Evolutionary conservation across 2,329 filamentous ascomycete genomes (phyloP).

Genomic region (Dactylonectria estremocensis): DNA sequence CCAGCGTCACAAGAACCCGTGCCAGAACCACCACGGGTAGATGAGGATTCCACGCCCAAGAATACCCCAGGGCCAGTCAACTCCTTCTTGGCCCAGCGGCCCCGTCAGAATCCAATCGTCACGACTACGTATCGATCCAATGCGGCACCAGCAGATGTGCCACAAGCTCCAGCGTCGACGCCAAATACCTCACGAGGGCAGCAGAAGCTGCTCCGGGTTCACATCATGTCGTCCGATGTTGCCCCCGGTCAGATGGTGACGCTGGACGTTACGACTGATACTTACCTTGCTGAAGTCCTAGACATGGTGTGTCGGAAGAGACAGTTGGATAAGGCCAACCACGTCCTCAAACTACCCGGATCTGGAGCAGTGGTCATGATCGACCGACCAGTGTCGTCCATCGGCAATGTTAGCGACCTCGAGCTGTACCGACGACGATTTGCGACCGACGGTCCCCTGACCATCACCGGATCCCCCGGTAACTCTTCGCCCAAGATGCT

Average conservation of each 20-base stretch:
- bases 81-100: conserved; percentile 51
- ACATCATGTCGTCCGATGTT: conserved; percentile 79
- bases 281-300: conserved; percentile 86
- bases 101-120: conserved; percentile 71
- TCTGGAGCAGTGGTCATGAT: conserved; percentile 82
- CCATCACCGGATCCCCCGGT: conserved; percentile 78
- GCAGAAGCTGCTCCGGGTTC: conserved; percentile 79
- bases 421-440: conserved; percentile 84
- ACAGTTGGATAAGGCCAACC: conserved; percentile 83
- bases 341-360: conserved; percentile 83
- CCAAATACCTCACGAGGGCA: conserved; percentile 70
- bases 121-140: conserved; percentile 73
- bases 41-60: conserved; percentile 47
- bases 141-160: conserved; percentile 69
- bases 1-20: conserved; percentile 51
- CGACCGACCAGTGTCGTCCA: conserved; percentile 84
- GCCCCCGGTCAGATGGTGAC: conserved; percentile 82
- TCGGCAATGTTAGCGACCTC: conserved; percentile 81
- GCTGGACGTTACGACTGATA: conserved; percentile 84
- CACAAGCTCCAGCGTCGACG: conserved; percentile 62
- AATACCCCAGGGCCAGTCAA: conserved; percentile 49
- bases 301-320: conserved; percentile 84
- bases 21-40: conserved; percentile 50
- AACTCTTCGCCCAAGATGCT: conserved; percentile 79
- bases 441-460: conserved; percentile 80